Evolutionary conservation across 2,329 filamentous ascomycete species (phyloP), one percentile per base, ranked within the genome.

Genomic region (Colletotrichum sidae): DNA sequence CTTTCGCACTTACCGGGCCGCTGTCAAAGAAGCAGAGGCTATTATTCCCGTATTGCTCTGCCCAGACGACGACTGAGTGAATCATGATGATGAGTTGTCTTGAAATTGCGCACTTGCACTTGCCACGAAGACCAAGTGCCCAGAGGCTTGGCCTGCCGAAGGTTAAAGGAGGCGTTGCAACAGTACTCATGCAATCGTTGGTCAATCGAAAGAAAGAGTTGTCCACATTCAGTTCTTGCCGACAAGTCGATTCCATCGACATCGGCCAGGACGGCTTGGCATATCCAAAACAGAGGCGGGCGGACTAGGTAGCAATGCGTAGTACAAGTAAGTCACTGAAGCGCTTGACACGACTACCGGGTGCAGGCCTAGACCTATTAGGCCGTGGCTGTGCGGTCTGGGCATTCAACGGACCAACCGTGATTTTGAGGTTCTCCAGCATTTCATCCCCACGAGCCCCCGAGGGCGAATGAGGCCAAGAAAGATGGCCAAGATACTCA

Each of bases 351-450:
- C 25, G 25, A 25, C 25, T 4, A 25, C 4, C 1, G 25, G 1
- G 25, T 25, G 25, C 25, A 25, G 25, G 25, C 25, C 25, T 25
- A 25, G 25, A 25, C 25, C 25, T 25, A 25, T 25, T 25, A 51
- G 15, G 45, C 39, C 38, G 46, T 64, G 62, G 62, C 58, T 65
- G 62, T 65, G 62, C 25, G 25, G 52, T 46, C 62, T 65, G 58
- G 58, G 58, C 52, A 65, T 37, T 17, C 6, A 37, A 44, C 47
- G 47, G 62, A 17, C 17, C 2, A 17, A 17, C 17, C 17, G 17
- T 17, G 37, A 25, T 25, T 25, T 25, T 5, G 25, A 25, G 25
- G 4, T 45, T 15, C 42, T n/a, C 8, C 15, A 11, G 25, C 37
- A 33, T 8, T 47, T 7, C 45, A 11, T n/a, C 49, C 38, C 41